These are phyloP conservation scores for Epichloe sp. DNA, from an alignment of 2,329 filamentous ascomycete species.

Conservation along the genomic window DNA sequence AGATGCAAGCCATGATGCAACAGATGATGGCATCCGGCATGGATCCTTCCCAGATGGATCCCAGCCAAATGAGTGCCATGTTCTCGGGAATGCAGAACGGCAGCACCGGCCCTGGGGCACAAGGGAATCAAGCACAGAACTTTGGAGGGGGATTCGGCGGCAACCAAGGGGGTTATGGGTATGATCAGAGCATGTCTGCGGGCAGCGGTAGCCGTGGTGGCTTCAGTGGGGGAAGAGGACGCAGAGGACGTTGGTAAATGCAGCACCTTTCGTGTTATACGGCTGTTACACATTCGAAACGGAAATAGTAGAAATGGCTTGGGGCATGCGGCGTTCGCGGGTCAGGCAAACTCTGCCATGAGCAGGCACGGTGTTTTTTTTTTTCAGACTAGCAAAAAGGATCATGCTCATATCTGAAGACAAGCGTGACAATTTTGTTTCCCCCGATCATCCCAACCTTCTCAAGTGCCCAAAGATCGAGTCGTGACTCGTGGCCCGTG, in stretches of 20 bases:
- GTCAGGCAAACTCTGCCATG: background rate
- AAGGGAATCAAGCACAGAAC: slow-evolving; percentile 37
- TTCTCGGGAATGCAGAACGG: slow-evolving; percentile 43
- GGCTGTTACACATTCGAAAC: background rate
- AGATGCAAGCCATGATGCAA: slow-evolving; percentile 58
- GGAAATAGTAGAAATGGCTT: background rate
- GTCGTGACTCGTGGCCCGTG: too few species aligned
- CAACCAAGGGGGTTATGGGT: slow-evolving; percentile 39
- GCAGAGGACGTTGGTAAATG: slow-evolving; percentile 16
- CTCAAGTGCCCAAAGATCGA: too few species aligned
- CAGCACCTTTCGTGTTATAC: background rate
- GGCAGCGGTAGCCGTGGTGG: slow-evolving; percentile 21
- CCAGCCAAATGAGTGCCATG: slow-evolving; percentile 44
- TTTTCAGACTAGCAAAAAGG: background rate
- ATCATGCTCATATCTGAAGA: background rate
- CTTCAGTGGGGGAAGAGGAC: slow-evolving; percentile 18
- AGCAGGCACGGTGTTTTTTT: background rate
- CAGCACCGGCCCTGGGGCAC: slow-evolving; percentile 28
- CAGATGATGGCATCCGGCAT: slow-evolving; percentile 55
- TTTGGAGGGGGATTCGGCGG: slow-evolving; percentile 41
- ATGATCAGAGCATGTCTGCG: slow-evolving; percentile 34
- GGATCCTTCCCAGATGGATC: slow-evolving; percentile 55
- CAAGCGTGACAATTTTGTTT: too few species aligned
- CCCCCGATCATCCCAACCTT: too few species aligned
- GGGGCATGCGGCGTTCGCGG: slow-evolving; percentile 2